Percentiles rank a stretch among this genome's conserved stretches.
Conservation (phyloP, 2,329 filamentous ascomycete genomes). For the Scytalidium lignicola region DNA sequence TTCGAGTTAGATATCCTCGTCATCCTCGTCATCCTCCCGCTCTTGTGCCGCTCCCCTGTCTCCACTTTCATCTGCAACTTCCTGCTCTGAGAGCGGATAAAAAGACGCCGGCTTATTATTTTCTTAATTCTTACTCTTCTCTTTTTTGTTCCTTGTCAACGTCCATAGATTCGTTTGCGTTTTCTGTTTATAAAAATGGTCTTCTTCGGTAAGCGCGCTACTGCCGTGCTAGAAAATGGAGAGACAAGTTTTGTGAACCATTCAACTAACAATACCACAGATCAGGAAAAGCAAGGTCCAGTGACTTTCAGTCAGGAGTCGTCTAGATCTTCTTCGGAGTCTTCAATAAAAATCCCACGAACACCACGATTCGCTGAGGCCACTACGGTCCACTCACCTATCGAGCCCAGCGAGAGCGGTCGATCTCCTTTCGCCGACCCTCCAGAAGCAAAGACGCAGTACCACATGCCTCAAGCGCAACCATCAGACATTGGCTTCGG, state of each 20-base stretch:
- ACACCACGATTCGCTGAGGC: constrained; percentile 78
- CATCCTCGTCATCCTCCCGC: no score
- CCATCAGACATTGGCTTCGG: constrained; percentile 89
- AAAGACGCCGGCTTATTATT: not conserved
- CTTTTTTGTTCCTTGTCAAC: not conserved
- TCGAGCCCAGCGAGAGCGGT: constrained; percentile 47
- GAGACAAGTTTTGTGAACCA: not conserved
- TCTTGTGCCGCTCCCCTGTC: no score
- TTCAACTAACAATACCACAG: not conserved
- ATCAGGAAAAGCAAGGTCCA: constrained; percentile 22
- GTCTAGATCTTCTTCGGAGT: constrained; percentile 34
- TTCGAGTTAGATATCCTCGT: no score
- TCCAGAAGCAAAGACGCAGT: constrained; percentile 41
- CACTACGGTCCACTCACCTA: constrained; percentile 71
- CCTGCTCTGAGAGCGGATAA: constrained; percentile 8
- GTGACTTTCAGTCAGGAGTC: constrained; percentile 26
- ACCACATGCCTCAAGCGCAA: constrained; percentile 58
- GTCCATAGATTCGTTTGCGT: not conserved
- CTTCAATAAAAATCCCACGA: constrained; percentile 57
- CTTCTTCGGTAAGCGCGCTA: not conserved
- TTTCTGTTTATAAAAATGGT: not conserved
- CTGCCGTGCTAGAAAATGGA: constrained; percentile 2
- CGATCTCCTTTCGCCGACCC: constrained; percentile 56
- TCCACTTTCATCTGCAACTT: no score
- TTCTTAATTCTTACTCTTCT: constrained; percentile 3